A percentile compares a stretch with the other conserved stretches of the same genome.
Conservation (phyloP, 169 alveolate genomes). For the Plasmodium inui region DNA sequence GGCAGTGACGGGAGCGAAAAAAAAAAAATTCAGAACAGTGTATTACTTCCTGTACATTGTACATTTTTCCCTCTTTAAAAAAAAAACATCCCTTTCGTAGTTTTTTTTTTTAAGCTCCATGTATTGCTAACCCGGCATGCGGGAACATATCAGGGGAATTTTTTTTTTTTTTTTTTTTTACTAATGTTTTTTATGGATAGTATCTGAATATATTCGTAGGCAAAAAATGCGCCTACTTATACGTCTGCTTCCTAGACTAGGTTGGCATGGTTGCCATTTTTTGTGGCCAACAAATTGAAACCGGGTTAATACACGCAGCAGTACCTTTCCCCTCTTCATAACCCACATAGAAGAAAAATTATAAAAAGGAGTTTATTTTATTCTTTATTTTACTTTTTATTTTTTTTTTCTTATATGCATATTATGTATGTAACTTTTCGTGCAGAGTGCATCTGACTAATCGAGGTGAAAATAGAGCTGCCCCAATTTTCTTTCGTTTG, state of each 20-base stretch:
- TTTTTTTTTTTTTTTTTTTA: background rate
- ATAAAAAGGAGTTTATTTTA: background rate
- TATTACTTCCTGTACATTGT: background rate
- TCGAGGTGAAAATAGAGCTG: background rate
- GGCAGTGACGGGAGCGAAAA: background rate
- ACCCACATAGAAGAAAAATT: no score
- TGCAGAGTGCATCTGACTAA: background rate
- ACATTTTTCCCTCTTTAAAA: background rate
- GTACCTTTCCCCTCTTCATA: no score
- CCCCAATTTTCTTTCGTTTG: background rate
- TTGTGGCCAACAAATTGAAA: no score
- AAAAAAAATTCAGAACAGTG: background rate
- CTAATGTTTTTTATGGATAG: background rate
- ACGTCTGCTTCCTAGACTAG: background rate
- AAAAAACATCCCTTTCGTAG: background rate
- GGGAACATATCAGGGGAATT: background rate
- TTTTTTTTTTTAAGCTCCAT: background rate
- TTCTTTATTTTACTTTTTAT: no score
- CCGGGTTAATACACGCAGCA: no score
- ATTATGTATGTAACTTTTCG: background rate
- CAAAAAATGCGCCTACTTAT: background rate
- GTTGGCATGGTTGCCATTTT: no score
- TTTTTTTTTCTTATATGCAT: background rate
- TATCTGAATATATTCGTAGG: background rate
- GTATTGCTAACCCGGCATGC: background rate